Percentiles rank a stretch among this genome's conserved stretches.
These are phyloP conservation scores for Gracilaria gracilis DNA, from an alignment of 23 red algal genomes.

Conservation along the genomic window DNA sequence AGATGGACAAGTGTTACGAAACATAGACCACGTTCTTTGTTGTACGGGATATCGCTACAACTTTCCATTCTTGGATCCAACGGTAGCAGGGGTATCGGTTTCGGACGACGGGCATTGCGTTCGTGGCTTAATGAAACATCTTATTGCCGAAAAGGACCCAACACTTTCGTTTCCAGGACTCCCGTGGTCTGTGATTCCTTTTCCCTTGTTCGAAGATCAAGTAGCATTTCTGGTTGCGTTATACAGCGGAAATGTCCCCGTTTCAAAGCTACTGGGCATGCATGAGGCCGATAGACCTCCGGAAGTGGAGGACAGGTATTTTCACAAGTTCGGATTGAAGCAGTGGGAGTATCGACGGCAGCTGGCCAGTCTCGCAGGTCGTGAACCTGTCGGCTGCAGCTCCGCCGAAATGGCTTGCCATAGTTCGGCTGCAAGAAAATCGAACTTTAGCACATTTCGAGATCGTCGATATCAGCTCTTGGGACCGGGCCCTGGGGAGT, in stretches of 20 bases:
- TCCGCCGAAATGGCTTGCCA: conserved; percentile 11
- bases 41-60: conserved; percentile 90
- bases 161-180: conserved; percentile 88
- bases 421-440: neutral
- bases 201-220: conserved; percentile 94
- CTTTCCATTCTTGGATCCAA: conserved; percentile 83
- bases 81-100: conserved; percentile 44
- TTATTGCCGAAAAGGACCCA: conserved; percentile 51
- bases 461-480: conserved; percentile 11
- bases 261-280: conserved; percentile 17
- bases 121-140: conserved; percentile 67
- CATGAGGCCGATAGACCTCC: neutral
- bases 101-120: conserved; percentile 49
- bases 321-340: conserved; percentile 59
- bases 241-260: conserved; percentile 30
- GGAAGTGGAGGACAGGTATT: conserved; percentile 52
- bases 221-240: conserved; percentile 61
- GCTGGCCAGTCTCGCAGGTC: conserved; percentile 52
- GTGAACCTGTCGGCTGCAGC: neutral
- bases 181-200: conserved; percentile 80
- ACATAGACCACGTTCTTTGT: conserved; percentile 78
- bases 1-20: conserved; percentile 49
- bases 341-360: conserved; percentile 85
- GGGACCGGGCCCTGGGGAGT: conserved; percentile 21
- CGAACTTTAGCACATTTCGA: conserved; percentile 20